These are phyloP conservation scores for Plasmodium inui DNA, from an alignment of 169 alveolate species.

Conservation along the genomic window DNA sequence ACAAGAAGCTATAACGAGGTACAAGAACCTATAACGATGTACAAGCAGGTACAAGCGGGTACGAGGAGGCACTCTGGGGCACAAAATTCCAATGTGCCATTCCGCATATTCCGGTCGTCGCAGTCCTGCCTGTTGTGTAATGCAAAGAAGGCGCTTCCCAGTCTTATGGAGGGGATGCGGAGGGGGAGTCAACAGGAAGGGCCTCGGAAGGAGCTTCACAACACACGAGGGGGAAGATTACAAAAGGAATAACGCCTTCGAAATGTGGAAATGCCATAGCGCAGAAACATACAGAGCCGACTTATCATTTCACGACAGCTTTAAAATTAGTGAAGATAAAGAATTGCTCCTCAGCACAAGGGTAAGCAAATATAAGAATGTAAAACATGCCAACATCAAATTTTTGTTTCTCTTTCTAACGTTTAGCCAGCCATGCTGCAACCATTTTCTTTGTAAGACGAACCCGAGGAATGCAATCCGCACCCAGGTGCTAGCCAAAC, in stretches of 20 bases:
- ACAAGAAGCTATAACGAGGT: no score
- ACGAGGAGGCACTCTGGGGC: not conserved
- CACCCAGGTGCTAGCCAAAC: conserved; percentile 38
- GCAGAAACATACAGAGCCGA: not conserved
- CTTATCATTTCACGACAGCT: conserved; percentile 16
- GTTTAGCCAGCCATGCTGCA: conserved; percentile 14
- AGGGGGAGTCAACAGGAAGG: not conserved
- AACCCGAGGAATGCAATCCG: conserved; percentile 22
- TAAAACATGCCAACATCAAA: conserved; percentile 12
- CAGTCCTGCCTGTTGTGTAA: not conserved
- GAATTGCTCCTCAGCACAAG: conserved; percentile 17
- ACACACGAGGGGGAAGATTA: not conserved
- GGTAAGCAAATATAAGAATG: conserved; percentile 38
- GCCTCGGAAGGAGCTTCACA: not conserved
- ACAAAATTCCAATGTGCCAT: not conserved
- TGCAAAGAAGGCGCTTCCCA: not conserved
- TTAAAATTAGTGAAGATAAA: conserved; percentile 1
- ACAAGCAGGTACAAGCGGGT: no score
- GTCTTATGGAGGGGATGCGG: not conserved
- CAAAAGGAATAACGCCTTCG: conserved; percentile 16
- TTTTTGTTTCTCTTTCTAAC: conserved; percentile 27
- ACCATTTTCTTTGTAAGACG: conserved; percentile 42
- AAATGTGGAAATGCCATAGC: conserved; percentile 18
- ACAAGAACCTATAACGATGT: no score
- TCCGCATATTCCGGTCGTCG: not conserved